Evolutionary conservation across 805 yeast genomes (phyloP).

Genomic region (Ogataea siamensis): DNA sequence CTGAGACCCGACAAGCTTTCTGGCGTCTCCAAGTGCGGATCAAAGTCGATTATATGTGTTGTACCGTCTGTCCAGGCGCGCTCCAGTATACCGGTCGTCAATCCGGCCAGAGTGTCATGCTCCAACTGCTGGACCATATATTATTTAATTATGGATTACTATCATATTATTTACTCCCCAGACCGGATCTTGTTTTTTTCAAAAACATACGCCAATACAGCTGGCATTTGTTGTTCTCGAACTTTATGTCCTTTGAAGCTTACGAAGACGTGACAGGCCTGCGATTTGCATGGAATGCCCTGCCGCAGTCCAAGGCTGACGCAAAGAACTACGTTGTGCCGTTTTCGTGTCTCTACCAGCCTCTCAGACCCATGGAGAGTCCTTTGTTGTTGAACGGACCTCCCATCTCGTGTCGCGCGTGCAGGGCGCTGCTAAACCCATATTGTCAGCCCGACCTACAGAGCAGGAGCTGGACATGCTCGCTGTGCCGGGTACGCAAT

Average conservation of each 20-base stretch:
- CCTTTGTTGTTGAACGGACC: slow-evolving; percentile 38
- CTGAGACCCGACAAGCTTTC: slow-evolving; percentile 6
- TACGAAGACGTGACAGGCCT: slow-evolving; percentile 73
- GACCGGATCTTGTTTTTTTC: slow-evolving; percentile 11
- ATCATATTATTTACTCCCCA: slow-evolving; percentile 4
- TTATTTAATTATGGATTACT: not conserved
- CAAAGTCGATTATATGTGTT: slow-evolving; percentile 8
- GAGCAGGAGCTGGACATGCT: slow-evolving; percentile 50
- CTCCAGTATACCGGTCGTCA: slow-evolving; percentile 1
- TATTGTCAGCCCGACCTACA: slow-evolving; percentile 39
- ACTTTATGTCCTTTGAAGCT: slow-evolving; percentile 39
- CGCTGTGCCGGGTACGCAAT: slow-evolving; percentile 51
- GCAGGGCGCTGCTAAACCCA: slow-evolving; percentile 56
- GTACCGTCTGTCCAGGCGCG: not conserved
- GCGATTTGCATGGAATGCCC: slow-evolving; percentile 68
- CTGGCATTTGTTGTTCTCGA: slow-evolving; percentile 1
- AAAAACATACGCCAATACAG: slow-evolving; percentile 12
- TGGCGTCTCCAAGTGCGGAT: slow-evolving; percentile 4
- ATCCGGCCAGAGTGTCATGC: slow-evolving; percentile 6
- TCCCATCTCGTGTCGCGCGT: slow-evolving; percentile 51
- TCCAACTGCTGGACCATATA: slow-evolving; percentile 7
- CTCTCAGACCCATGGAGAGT: slow-evolving; percentile 47
- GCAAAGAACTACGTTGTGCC: slow-evolving; percentile 54
- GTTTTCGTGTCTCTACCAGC: slow-evolving; percentile 57
- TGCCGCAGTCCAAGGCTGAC: slow-evolving; percentile 55